Evolutionary conservation across 75 land plant genomes (phyloP), one percentile per base, ranked within the genome.

Genomic region (Isoetes taiwanensis): DNA sequence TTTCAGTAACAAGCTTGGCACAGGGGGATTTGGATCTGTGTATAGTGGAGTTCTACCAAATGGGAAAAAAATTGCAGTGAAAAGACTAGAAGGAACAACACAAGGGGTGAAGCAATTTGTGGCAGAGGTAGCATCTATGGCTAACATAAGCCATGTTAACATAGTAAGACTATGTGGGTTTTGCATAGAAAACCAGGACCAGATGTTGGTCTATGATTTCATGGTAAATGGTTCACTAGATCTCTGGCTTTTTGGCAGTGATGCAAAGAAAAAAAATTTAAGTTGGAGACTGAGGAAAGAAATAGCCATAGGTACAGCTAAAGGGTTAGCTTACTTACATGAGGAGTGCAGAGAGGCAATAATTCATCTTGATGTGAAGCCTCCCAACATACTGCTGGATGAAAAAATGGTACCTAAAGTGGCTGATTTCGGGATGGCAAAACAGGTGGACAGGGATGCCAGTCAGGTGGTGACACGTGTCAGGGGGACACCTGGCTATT

Each of bases 401-500:
- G 66, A 77, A 0, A 37, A 65, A 2, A 68, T 68, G 60, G 58
- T 41, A 34, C 69, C 76, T 1, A 73, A 63, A 58, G 60, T 78
- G 16, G 62, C 76, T 24, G 76, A 77, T 37, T 77, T 72, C 24
- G 76, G 80, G 0, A 28, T 77, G 32, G 41, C 72, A 0, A 69
- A 72, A 58, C 62, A 72, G 14, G 65, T 77, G 1, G 61, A 60
- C 41, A 24, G 64, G 43, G 71, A 66, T 48, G 56, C 72, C 24
- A 71, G 70, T 40, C 37, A 71, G 21, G 68, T 70, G 24, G 34
- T 76, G 41, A 76, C 78, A 1, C 63, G n/a, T 0, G 64, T 71
- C 64, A 71, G 78, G 56, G 78, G 78, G 25, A 76, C 78, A n/a
- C 70, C 61, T 0, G 78, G 78, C 0, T 76, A 76, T 37, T 28